A percentile compares a stretch with the other conserved stretches of the same genome.
phyloP scores from a whole-genome alignment of 192 early-diverging fungal species.

The Entophlyctis luteolus region DNA sequence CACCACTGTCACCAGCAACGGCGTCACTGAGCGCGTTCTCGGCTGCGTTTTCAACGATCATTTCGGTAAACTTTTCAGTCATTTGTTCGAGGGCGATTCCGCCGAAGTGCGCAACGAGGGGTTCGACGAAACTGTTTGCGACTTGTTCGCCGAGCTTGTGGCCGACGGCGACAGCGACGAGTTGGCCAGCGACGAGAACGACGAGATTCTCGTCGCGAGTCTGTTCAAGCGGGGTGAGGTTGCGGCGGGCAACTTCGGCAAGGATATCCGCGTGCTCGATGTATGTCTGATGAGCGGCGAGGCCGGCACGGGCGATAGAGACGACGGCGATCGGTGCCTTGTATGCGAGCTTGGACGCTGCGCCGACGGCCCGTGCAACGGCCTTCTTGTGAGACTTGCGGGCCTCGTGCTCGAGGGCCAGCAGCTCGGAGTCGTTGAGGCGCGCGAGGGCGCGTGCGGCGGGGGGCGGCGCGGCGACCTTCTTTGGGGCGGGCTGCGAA shows the following conservation, averaged over 20 bases:
- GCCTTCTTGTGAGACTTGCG: constrained; percentile 13
- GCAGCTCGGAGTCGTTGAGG: not conserved
- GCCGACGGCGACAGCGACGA: constrained; percentile 14
- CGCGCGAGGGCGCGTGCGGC: not conserved
- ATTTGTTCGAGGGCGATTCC: constrained; percentile 16
- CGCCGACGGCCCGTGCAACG: constrained; percentile 1
- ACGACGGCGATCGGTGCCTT: constrained; percentile 13
- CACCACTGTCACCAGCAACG: not conserved
- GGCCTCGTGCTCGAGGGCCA: not conserved
- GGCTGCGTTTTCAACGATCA: not conserved
- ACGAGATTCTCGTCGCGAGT: constrained; percentile 3
- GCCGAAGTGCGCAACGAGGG: constrained; percentile 8
- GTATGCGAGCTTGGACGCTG: constrained; percentile 13
- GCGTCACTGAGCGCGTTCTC: constrained; percentile 1
- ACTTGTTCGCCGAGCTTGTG: constrained; percentile 18
- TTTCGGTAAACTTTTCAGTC: constrained; percentile 13
- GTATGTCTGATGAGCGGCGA: not conserved
- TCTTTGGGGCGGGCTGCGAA: too few species aligned
- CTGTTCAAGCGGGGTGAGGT: not conserved
- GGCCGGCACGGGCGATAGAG: constrained; percentile 2
- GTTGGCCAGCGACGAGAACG: constrained; percentile 16
- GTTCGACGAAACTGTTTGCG: constrained; percentile 4
- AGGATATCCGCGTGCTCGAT: constrained; percentile 6
- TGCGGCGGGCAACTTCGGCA: not conserved
- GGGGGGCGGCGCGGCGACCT: not conserved